These are phyloP conservation scores for Hyaloscypha hepaticicola DNA, from an alignment of 495 filamentous ascomycete genomes.

Conservation along the genomic window DNA sequence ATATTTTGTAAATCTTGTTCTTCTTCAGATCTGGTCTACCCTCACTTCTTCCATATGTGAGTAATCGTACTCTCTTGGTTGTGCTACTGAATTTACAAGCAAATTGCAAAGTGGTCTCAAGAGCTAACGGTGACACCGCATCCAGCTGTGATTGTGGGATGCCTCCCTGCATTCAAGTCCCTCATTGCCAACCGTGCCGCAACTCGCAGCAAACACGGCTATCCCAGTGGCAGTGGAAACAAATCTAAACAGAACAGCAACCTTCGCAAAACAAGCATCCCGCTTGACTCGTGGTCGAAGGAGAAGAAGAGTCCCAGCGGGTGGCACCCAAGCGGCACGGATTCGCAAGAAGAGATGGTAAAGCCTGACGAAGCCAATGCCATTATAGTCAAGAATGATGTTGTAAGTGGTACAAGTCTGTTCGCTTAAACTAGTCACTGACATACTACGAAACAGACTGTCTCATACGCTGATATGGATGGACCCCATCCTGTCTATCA, in stretches of 20 bases:
- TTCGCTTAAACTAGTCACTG: background rate
- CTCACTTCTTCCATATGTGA: constrained; percentile 37
- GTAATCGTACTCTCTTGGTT: constrained; percentile 15
- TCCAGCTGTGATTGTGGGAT: constrained; percentile 48
- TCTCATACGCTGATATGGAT: constrained; percentile 25
- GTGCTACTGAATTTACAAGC: background rate
- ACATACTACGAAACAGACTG: constrained; percentile 19
- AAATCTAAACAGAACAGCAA: constrained; percentile 20
- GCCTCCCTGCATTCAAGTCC: constrained; percentile 47
- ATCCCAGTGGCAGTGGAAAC: constrained; percentile 20
- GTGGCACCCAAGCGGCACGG: constrained; percentile 20
- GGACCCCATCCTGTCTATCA: constrained; percentile 12
- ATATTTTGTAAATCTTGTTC: constrained; percentile 37
- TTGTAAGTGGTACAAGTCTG: constrained; percentile 24
- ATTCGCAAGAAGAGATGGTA: constrained; percentile 33
- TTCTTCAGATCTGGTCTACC: constrained; percentile 40
- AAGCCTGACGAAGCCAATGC: constrained; percentile 24
- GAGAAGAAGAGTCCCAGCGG: constrained; percentile 24
- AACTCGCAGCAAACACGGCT: constrained; percentile 54
- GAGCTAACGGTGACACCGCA: constrained; percentile 2
- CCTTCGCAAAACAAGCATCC: constrained; percentile 22
- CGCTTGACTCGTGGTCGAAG: constrained; percentile 29
- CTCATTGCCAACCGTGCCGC: constrained; percentile 57
- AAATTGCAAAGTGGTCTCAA: background rate
- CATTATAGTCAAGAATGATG: constrained; percentile 34